Evolutionary conservation across 2,329 filamentous ascomycete genomes (phyloP), one percentile per base, ranked within the genome.

Genomic region (Clonostachys rhizophaga): DNA sequence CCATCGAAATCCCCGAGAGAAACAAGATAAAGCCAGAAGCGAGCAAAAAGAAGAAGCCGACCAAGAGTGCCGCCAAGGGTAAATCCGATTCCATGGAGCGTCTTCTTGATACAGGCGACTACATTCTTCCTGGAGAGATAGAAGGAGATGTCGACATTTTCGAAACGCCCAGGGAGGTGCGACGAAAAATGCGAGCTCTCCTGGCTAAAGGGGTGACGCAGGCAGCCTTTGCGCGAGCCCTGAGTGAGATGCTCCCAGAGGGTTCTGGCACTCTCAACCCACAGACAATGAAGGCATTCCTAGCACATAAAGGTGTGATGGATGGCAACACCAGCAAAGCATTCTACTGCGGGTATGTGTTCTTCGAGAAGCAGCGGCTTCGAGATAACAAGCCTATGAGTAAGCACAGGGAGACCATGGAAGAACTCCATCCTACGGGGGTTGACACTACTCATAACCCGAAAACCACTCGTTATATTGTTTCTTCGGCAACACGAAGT

Each of bases 311-410:
- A 47, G 78, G 78, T 0, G 49, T 68, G 0, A 63, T 61, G 10
- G 64, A 66, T 3, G 79, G 79, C 5, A 76, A 76, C 45, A 74
- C 69, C 3, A 74, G 64, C 45, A 53, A 54, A 10, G 63, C 75
- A 2, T 83, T 73, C 55, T 82, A 83, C 53, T 71, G 70, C 4
- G 68, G 66, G 0, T 83, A 83, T 55, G 69, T 79, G 16, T 81
- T 74, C 58, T 83, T 83, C 54, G 78, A 84, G 63, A 83, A 83
- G 65, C 51, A 75, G 52, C 63, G 78, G 14, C 60, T 83, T 46
- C 68, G 68, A 54, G 66, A 77, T 45, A 62, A 65, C 1, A 80
- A 76, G 59, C 63, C 70, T 42, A 82, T 82, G 65, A 68, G 60
- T 16, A 69, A 74, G 55, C 69, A 72, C 55, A 62, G 78, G 13